Evolutionary conservation across 78 protist species (phyloP).

Genomic region (Chrysochromulina parva): DNA sequence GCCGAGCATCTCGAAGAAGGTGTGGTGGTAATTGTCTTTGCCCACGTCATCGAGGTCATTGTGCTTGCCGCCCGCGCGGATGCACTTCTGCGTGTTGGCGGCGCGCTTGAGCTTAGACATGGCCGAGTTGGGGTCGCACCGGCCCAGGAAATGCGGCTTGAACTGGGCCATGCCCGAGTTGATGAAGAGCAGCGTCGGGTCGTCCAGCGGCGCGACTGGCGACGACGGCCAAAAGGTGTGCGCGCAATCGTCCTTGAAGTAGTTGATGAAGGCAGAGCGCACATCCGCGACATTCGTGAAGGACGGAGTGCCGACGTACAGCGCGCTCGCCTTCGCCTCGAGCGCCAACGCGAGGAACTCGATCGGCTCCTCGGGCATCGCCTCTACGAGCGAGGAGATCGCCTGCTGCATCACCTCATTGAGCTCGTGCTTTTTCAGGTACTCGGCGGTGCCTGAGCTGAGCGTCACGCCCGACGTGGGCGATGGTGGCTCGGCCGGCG

Average conservation of each 20-base stretch:
- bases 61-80: slow-evolving; percentile 99
- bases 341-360: not conserved
- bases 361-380: not conserved
- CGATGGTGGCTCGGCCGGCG: not conserved
- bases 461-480: not conserved
- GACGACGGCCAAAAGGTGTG: slow-evolving; percentile 80
- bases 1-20: slow-evolving; percentile 98
- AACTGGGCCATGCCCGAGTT: slow-evolving; percentile 98
- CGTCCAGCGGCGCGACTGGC: slow-evolving; percentile 85
- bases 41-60: slow-evolving; percentile 97
- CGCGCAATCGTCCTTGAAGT: slow-evolving; percentile 66
- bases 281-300: slow-evolving; percentile 37
- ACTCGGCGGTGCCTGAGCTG: not conserved
- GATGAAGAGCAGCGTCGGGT: slow-evolving; percentile 94
- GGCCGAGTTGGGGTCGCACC: slow-evolving; percentile 76
- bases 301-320: no score
- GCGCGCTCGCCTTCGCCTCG: not conserved
- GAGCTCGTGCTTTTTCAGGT: not conserved
- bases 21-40: slow-evolving; percentile 93
- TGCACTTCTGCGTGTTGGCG: slow-evolving; percentile 95
- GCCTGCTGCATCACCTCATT: not conserved
- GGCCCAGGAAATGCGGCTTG: slow-evolving; percentile 46
- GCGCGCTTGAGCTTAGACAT: slow-evolving; percentile 86
- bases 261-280: slow-evolving; percentile 85
- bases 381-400: not conserved